phyloP scores from a whole-genome alignment of 805 yeast genomes.

The Candida wancherniae region DNA sequence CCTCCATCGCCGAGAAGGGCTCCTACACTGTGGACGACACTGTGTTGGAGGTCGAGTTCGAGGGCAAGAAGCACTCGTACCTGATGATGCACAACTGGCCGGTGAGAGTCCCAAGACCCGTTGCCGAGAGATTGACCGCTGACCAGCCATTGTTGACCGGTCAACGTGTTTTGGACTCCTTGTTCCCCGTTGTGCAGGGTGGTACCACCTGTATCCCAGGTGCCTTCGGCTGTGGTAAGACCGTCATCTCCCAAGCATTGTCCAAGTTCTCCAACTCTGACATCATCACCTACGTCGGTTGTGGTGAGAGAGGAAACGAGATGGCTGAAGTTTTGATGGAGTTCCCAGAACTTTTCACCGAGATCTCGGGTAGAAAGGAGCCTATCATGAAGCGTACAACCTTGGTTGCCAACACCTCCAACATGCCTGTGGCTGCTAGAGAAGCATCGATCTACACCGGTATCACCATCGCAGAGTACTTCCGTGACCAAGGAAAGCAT shows the following conservation, averaged over 20 bases:
- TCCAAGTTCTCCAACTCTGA: constrained; percentile 98
- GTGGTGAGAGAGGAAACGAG: constrained; percentile 96
- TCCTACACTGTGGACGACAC: constrained; percentile 88
- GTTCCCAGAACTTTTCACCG: constrained; percentile 95
- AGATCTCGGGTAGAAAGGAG: constrained; percentile 87
- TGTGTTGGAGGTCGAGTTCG: constrained; percentile 89
- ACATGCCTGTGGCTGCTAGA: constrained; percentile 99
- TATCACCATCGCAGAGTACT: constrained; percentile 96
- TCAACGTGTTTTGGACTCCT: constrained; percentile 96
- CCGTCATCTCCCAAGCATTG: constrained; percentile 95
- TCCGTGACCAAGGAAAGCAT: constrained; percentile 99
- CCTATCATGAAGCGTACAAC: constrained; percentile 99
- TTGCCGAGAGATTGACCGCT: constrained; percentile 87
- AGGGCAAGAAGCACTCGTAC: constrained; percentile 74
- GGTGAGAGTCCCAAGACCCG: constrained; percentile 98
- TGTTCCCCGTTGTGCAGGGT: constrained; percentile 99
- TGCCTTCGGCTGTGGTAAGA: constrained; percentile 99
- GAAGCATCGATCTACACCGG: constrained; percentile 99
- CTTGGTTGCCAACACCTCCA: constrained; percentile 96
- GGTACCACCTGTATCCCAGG: constrained; percentile 99
- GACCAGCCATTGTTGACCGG: constrained; percentile 96
- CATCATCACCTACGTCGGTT: constrained; percentile 89
- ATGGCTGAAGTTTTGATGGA: constrained; percentile 99
- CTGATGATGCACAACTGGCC: constrained; percentile 99
- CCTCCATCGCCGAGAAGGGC: constrained; percentile 84